phyloP scores from a whole-genome alignment of 306 rosid genomes.

The Purshia tridentata region DNA sequence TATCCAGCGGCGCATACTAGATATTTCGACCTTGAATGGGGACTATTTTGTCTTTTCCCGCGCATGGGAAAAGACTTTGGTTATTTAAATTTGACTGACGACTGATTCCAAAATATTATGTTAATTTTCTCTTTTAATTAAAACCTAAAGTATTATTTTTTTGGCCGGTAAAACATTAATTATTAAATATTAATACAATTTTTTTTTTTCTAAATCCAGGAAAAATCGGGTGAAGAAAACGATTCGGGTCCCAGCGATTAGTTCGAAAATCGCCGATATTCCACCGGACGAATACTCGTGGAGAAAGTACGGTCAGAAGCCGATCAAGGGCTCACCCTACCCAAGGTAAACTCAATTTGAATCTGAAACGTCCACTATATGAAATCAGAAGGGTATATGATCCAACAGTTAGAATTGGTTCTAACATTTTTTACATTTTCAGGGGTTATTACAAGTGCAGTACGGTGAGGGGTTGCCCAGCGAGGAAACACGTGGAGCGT shows the following conservation, averaged over 20 bases:
- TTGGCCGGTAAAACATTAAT: too few species aligned
- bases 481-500: conserved; percentile 92
- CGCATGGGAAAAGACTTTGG: conserved; percentile 13
- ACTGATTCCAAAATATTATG: background rate
- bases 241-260: conserved; percentile 74
- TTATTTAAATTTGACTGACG: conserved; percentile 5
- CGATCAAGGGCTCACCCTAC: conserved; percentile 87
- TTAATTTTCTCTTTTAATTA: too few species aligned
- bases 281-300: conserved; percentile 91
- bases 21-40: background rate
- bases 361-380: conserved; percentile 6
- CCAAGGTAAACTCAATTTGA: conserved; percentile 53
- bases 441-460: conserved; percentile 91
- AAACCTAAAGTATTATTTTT: too few species aligned
- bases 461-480: conserved; percentile 75
- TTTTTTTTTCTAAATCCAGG: conserved; percentile 34
- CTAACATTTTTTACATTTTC: background rate
- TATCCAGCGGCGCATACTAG: background rate
- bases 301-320: conserved; percentile 96
- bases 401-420: background rate
- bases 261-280: conserved; percentile 80
- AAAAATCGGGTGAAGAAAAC: conserved; percentile 74
- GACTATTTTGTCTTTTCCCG: conserved; percentile 13
- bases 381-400: background rate
- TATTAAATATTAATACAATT: too few species aligned